Percentiles rank a stretch among this genome's conserved stretches.
These are phyloP conservation scores for Noccaea caerulescens DNA, from an alignment of 345 rosid genomes.

Conservation along the genomic window DNA sequence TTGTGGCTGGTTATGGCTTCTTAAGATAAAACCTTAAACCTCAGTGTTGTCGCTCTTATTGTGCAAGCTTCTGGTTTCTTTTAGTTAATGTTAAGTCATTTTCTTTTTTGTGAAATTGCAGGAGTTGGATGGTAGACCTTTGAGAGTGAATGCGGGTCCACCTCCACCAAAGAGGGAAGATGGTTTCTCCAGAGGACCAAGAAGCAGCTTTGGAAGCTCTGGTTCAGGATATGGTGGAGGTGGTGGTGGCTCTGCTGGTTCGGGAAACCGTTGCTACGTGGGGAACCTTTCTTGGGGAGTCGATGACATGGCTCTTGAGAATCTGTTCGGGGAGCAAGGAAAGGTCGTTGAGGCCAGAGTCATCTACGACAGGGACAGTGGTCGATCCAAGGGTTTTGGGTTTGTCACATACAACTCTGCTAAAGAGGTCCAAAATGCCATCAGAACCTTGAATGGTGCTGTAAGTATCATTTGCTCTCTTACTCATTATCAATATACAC, in stretches of 20 bases:
- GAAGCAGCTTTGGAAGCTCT: slow-evolving; percentile 42
- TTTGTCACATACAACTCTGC: slow-evolving; percentile 84
- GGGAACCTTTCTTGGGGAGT: slow-evolving; percentile 98
- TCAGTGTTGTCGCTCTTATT: slow-evolving; percentile 13
- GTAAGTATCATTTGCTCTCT: slow-evolving; percentile 55
- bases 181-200: slow-evolving; percentile 51
- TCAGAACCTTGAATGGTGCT: slow-evolving; percentile 71
- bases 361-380: slow-evolving; percentile 88
- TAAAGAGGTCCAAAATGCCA: slow-evolving; percentile 75
- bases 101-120: slow-evolving; percentile 32
- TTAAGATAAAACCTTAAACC: neutral
- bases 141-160: slow-evolving; percentile 91
- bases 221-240: slow-evolving; percentile 45
- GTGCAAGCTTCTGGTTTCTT: slow-evolving; percentile 13
- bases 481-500: neutral
- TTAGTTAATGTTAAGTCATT: neutral
- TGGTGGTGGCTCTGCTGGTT: slow-evolving; percentile 30
- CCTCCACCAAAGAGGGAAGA: slow-evolving; percentile 73
- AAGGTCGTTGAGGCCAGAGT: slow-evolving; percentile 91
- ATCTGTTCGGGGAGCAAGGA: slow-evolving; percentile 82
- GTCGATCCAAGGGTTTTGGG: slow-evolving; percentile 97
- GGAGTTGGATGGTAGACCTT: slow-evolving; percentile 88
- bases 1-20: neutral
- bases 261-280: slow-evolving; percentile 70
- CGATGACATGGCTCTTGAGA: slow-evolving; percentile 82